phyloP scores from a whole-genome alignment of 73 alveolate genomes.

The Stentor coeruleus region DNA sequence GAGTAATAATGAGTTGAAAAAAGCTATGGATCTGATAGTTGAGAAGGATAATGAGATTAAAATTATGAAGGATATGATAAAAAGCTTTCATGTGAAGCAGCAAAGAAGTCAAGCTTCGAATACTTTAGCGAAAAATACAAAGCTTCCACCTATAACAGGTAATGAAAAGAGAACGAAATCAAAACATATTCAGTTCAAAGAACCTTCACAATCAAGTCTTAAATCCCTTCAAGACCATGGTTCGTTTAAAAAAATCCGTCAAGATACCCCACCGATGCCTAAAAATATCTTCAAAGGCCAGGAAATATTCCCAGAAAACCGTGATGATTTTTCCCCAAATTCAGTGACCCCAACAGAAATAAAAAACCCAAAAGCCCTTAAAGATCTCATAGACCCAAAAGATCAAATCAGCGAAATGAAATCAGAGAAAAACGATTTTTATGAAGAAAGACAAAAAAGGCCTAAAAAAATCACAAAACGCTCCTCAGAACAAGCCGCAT shows the following conservation, averaged over 20 bases:
- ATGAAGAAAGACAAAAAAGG: too few species aligned
- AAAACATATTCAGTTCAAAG: not conserved
- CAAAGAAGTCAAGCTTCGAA: not conserved
- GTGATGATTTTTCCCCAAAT: too few species aligned
- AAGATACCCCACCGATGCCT: not conserved
- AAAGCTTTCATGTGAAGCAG: not conserved
- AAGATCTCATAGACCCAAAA: too few species aligned
- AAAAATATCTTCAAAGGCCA: not conserved
- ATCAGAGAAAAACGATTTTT: too few species aligned
- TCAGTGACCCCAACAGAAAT: too few species aligned
- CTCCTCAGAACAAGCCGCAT: too few species aligned
- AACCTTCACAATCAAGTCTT: not conserved
- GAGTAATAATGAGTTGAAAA: not conserved
- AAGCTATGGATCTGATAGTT: not conserved
- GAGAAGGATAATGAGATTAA: constrained; percentile 7
- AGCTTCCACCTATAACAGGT: constrained; percentile 10
- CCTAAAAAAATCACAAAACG: too few species aligned
- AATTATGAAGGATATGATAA: constrained; percentile 14
- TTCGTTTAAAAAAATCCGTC: not conserved
- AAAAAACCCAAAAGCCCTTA: too few species aligned
- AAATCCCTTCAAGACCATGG: not conserved
- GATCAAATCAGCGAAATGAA: too few species aligned
- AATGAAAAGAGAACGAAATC: not conserved
- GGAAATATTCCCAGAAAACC: too few species aligned
- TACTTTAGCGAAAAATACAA: not conserved